Percentiles rank a stretch among this genome's conserved stretches.
Evolutionary conservation across 2,329 filamentous ascomycete genomes (phyloP).

Genomic region (Rhytidhysteron rufulum): DNA sequence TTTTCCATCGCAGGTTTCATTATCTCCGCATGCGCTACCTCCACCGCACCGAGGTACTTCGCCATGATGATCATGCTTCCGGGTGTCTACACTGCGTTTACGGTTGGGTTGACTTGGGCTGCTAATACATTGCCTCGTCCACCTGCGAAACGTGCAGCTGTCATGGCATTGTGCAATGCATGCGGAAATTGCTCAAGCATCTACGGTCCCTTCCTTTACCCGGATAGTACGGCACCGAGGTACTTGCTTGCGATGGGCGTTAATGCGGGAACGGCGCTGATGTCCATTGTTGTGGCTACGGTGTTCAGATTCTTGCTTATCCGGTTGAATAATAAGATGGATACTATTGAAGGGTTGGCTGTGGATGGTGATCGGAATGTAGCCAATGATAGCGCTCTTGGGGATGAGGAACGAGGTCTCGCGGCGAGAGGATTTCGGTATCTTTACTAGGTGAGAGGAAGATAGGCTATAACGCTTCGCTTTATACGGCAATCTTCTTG

Average conservation of each 20-base stretch:
- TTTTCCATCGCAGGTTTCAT: constrained; percentile 1
- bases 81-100: constrained; percentile 14
- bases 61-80: constrained; percentile 58
- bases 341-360: too few relatives aligned
- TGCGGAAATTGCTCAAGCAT: too few relatives aligned
- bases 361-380: too few relatives aligned
- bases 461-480: too few relatives aligned
- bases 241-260: constrained; percentile 4
- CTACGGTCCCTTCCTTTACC: too few relatives aligned
- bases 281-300: constrained; percentile 4
- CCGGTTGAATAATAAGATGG: constrained; percentile 5
- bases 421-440: too few relatives aligned
- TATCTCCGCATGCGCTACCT: constrained; percentile 44
- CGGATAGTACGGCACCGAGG: constrained; percentile 1
- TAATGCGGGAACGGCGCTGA: constrained; percentile 4
- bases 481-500: too few relatives aligned
- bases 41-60: constrained; percentile 52
- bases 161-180: too few relatives aligned
- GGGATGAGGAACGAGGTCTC: too few relatives aligned
- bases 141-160: constrained; percentile 25
- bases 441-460: too few relatives aligned
- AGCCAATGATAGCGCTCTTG: too few relatives aligned
- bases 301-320: constrained; percentile 3
- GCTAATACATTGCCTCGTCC: constrained; percentile 27
- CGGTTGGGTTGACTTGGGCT: constrained; percentile 25